A percentile compares a stretch with the other conserved stretches of the same genome.
Evolutionary conservation across 768 basidiomycete genomes (phyloP).

Genomic region (Saitozyma podzolica): DNA sequence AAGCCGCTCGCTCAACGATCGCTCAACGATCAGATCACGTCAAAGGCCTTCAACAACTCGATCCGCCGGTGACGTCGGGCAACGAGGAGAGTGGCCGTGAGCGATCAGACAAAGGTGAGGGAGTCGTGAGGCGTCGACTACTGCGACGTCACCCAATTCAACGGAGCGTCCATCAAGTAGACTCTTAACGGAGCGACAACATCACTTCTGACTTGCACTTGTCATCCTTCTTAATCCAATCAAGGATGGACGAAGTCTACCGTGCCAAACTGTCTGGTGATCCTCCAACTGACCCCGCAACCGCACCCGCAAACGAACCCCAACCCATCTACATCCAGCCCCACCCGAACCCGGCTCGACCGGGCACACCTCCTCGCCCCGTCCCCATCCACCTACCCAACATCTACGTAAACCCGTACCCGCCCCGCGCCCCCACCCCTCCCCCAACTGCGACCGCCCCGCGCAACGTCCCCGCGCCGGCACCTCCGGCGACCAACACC

Average conservation of each 20-base stretch:
- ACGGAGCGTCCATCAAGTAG: no score
- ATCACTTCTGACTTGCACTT: no score
- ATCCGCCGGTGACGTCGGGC: no score
- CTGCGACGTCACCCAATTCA: no score
- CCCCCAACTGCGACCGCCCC: conserved; percentile 3
- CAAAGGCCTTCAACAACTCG: no score
- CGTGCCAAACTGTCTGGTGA: conserved; percentile 28
- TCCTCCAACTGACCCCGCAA: conserved; percentile 18
- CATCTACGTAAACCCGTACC: conserved; percentile 35
- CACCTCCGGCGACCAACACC: background rate
- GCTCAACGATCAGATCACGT: no score
- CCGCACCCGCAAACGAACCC: conserved; percentile 1
- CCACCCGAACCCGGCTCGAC: conserved; percentile 9
- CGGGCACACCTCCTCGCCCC: conserved; percentile 4
- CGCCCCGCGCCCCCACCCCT: conserved; percentile 9
- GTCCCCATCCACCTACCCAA: conserved; percentile 36
- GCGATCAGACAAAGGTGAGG: no score
- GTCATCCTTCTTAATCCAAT: no score
- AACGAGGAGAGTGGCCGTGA: no score
- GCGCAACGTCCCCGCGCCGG: background rate
- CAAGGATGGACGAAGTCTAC: conserved; percentile 28
- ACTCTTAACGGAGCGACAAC: no score
- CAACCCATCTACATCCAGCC: conserved; percentile 17
- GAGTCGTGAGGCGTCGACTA: no score
- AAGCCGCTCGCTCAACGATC: no score